These are phyloP conservation scores for Colletotrichum magnum DNA, from an alignment of 2,329 filamentous ascomycete genomes.

Conservation along the genomic window DNA sequence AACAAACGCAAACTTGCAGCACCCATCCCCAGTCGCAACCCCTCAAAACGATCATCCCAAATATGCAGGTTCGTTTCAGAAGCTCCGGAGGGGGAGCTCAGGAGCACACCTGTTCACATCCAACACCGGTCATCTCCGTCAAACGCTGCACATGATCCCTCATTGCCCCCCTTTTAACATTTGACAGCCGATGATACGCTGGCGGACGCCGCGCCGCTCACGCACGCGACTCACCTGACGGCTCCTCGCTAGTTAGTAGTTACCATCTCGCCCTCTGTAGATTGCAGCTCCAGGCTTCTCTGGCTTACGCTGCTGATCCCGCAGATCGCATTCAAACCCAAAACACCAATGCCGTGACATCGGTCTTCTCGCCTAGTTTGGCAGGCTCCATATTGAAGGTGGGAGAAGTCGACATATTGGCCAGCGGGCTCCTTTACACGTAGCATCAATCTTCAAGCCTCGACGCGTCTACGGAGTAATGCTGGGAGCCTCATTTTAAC, in stretches of 20 bases:
- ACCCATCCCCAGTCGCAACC: neutral
- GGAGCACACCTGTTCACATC: constrained; percentile 20
- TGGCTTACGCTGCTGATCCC: constrained; percentile 34
- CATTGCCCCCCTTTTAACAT: constrained; percentile 25
- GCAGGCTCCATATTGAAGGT: constrained; percentile 27
- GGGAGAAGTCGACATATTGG: neutral
- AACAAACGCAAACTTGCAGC: constrained; percentile 19
- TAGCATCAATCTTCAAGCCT: constrained; percentile 13
- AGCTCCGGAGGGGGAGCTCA: constrained; percentile 24
- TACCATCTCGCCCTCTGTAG: constrained; percentile 8
- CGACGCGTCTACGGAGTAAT: constrained; percentile 8
- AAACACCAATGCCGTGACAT: constrained; percentile 31
- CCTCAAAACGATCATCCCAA: constrained; percentile 24
- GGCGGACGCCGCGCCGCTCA: neutral
- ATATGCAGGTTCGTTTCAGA: constrained; percentile 39
- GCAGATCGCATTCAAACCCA: constrained; percentile 39
- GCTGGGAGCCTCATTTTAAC: constrained; percentile 29
- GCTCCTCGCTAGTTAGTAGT: constrained; percentile 18
- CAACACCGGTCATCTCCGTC: constrained; percentile 39
- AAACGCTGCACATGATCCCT: constrained; percentile 27
- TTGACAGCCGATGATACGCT: constrained; percentile 24
- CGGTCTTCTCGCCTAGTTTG: constrained; percentile 24
- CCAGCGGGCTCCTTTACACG: constrained; percentile 11
- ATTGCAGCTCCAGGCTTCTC: constrained; percentile 4
- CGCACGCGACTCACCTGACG: constrained; percentile 12